phyloP scores from a whole-genome alignment of 1,139 yeast species.

The Hanseniaspora uvarum region DNA sequence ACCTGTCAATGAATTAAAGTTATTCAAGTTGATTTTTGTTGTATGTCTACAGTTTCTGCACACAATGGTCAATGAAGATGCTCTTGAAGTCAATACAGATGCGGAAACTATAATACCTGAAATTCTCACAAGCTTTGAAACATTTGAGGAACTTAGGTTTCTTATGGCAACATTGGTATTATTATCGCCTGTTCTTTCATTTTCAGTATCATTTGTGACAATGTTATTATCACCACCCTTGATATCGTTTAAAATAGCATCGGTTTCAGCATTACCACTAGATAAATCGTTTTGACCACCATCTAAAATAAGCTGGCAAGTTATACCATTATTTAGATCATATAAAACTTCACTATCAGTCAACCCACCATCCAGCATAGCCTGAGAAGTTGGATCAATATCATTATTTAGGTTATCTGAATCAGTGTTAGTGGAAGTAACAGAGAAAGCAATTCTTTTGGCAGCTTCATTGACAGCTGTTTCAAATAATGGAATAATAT shows the following conservation, averaged over 20 bases:
- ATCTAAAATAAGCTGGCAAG: slow-evolving; percentile 64
- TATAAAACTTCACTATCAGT: slow-evolving; percentile 35
- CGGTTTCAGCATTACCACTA: slow-evolving; percentile 9
- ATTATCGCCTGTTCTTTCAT: slow-evolving; percentile 2
- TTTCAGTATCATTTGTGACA: slow-evolving; percentile 12
- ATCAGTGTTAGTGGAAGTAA: slow-evolving; percentile 32
- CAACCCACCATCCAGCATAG: slow-evolving; percentile 34
- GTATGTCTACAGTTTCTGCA: slow-evolving; percentile 85
- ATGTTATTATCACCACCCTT: slow-evolving; percentile 15
- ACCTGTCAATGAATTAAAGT: slow-evolving; percentile 66
- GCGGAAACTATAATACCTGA: slow-evolving; percentile 92
- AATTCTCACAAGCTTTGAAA: slow-evolving; percentile 78
- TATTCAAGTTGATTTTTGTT: slow-evolving; percentile 39
- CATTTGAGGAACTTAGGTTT: slow-evolving; percentile 75
- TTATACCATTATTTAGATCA: slow-evolving; percentile 24
- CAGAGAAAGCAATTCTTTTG: slow-evolving; percentile 55
- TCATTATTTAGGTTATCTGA: slow-evolving; percentile 22
- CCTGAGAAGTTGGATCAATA: slow-evolving; percentile 18
- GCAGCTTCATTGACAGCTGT: slow-evolving; percentile 86
- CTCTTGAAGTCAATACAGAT: slow-evolving; percentile 78
- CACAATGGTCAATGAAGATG: slow-evolving; percentile 72
- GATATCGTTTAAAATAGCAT: slow-evolving; percentile 13
- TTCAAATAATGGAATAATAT: slow-evolving; percentile 81
- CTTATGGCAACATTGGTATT: slow-evolving; percentile 63
- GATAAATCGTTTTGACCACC: slow-evolving; percentile 14